Evolutionary conservation across 139 green algal genomes (phyloP), one percentile per base, ranked within the genome.

Genomic region (Micromonas pusilla): DNA sequence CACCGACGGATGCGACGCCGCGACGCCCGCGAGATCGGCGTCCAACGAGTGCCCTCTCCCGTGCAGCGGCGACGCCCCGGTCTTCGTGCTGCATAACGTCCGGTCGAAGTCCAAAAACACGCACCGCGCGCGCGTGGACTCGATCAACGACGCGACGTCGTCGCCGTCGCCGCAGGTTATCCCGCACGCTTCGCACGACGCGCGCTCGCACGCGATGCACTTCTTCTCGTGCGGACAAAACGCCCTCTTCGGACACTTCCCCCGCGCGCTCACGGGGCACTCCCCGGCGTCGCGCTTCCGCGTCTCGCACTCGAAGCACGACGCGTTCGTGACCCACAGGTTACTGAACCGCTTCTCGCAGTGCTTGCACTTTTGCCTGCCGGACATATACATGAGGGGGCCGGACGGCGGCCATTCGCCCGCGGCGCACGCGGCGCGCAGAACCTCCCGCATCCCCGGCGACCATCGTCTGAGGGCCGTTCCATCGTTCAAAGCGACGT

Each of bases 21-120:
- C 6, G 31, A 53, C 23, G 67, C 4, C 20, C 32, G 4, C 9
- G 9, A 74, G 32, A 16, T 74, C 67, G 4, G 30, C 34, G 32
- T 74, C 67, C 67, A 53, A 5, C 21, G 20, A 9, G 67, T 53
- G 67, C 67, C 9, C 13, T 68, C 32, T 60, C 31, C 30, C 64
- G 13, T 28, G 70, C 9, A 64, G n/a, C 34, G 70, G 70, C 3
- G 31, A 64, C 34, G 45, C 31, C 3, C 70, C 70, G 25, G 3
- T 30, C 52, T 76, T 76, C 4, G 70, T 76, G 70, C 31, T 32
- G 70, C 45, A 64, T 25, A 76, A n/a, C 45, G 70, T 76, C 31
- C 70, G 70, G 70, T 76, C 70, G 16, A 76, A 76, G 32, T 76
- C 70, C 5, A 76, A 20, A 36, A 76, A 76, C 21, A 76, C 52